Conservation (phyloP, 768 basidiomycete genomes). For the Termitomyces sp. region DNA sequence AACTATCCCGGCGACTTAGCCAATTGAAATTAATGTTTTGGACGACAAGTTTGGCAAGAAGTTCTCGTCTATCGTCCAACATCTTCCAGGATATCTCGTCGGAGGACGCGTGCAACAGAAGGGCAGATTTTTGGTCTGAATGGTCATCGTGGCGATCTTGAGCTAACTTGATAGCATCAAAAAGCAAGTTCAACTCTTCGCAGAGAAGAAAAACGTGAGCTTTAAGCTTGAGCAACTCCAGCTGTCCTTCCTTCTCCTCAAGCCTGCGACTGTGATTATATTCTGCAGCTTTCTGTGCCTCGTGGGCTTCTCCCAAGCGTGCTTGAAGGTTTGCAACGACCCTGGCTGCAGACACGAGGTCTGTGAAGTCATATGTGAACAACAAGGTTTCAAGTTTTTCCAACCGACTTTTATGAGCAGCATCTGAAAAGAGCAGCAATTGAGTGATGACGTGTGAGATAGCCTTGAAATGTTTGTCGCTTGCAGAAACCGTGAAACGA, state of each 20-base stretch:
- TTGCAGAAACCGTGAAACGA: conserved; percentile 82
- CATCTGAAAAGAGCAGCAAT: conserved; percentile 86
- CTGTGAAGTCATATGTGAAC: conserved; percentile 86
- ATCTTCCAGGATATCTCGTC: conserved; percentile 90
- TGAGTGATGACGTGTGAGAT: conserved; percentile 86
- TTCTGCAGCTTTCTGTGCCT: conserved; percentile 40
- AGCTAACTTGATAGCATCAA: conserved; percentile 80
- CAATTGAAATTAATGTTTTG: conserved; percentile 75
- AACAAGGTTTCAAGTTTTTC: conserved; percentile 78
- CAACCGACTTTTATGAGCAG: conserved; percentile 70
- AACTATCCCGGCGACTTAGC: conserved; percentile 84
- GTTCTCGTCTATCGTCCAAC: conserved; percentile 65
- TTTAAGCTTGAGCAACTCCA: conserved; percentile 62
- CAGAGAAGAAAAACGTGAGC: conserved; percentile 67
- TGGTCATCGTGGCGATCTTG: conserved; percentile 69
- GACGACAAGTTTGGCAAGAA: conserved; percentile 85
- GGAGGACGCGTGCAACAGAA: conserved; percentile 76
- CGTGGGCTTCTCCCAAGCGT: conserved; percentile 60
- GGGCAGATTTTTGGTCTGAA: conserved; percentile 72
- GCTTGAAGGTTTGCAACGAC: conserved; percentile 71
- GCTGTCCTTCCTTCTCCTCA: conserved; percentile 38
- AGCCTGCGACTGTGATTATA: conserved; percentile 31
- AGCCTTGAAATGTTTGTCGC: conserved; percentile 73
- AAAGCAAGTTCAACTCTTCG: conserved; percentile 79
- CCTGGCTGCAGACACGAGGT: conserved; percentile 62